Base-by-base conservation (phyloP, 371 early-diverging fungal genomes). In the Chytridium lagenaria region DNA sequence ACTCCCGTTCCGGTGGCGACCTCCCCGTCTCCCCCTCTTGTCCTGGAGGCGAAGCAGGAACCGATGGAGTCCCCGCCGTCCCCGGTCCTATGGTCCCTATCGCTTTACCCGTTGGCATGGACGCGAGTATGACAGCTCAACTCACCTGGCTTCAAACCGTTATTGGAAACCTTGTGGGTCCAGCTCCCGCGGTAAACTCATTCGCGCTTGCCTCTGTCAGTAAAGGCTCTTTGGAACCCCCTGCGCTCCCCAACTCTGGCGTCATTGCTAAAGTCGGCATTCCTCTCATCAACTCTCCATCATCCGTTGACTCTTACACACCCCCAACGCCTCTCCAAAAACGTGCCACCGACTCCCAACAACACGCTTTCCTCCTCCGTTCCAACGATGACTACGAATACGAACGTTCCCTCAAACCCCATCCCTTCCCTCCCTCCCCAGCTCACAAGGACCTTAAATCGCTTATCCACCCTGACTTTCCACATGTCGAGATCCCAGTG, bases 1-100 rank as follows among this genome's bases (percentile, higher is more conserved):
- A 75, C 50, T 23, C 66, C 16, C 26, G 61, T 40, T 75, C 75
- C 10, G 67, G 30, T 3, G 71, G 70, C 23, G 75, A 75, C 57
- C 19, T 74, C 26, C 31, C 74, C 1, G 26, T 26, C 57, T 7
- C 26, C 23, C 10, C 10, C 10, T 7, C 7, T 12, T 44, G 44
- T 19, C 44, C 44, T 44, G 44, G 12, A 44, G 44, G 44, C 44
- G 44, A 44, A 7, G 19, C 19, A 44, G 44, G 12, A 19, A 44
- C 44, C 7, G 44, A 44, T 44, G 44, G 44, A 12, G 44, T 44
- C 44, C 44, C 44, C 12, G 12, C 44, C 19, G 44, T 44, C 19
- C 12, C 44, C 12, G 12, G 12, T 7, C 44, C 44, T 44, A 44
- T 44, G 44, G 44, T 19, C 19, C 19, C 44, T 44, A n/a, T n/a